Conservation (phyloP, 495 filamentous ascomycete species). For the Penicillium soppii region DNA sequence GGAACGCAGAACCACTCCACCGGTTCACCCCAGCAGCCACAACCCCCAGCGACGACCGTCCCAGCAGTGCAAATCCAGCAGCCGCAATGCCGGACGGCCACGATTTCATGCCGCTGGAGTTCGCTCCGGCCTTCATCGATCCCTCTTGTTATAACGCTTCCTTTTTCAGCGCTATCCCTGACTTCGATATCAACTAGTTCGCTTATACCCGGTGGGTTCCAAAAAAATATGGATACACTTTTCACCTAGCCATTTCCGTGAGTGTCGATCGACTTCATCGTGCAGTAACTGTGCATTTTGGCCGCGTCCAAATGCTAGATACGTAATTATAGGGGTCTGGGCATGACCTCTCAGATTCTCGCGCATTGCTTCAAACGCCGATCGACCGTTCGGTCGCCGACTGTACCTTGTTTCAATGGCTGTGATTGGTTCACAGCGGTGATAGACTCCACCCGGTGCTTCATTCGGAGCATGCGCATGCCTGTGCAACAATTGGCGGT, state of each 20-base stretch:
- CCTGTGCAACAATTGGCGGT: not conserved
- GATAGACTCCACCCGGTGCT: not conserved
- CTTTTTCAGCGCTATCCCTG: slow-evolving; percentile 22
- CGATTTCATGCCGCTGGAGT: slow-evolving; percentile 27
- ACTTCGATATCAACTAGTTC: slow-evolving; percentile 22
- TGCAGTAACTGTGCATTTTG: not conserved
- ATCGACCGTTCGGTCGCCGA: slow-evolving; percentile 1
- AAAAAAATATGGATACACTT: not conserved
- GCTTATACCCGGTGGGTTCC: slow-evolving; percentile 2
- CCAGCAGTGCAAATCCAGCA: slow-evolving; percentile 10
- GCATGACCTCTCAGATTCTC: not conserved
- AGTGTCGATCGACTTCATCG: not conserved
- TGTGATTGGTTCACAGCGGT: not conserved
- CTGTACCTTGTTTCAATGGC: not conserved
- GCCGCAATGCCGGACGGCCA: slow-evolving; percentile 24
- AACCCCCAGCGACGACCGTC: slow-evolving; percentile 20
- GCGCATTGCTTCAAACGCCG: slow-evolving; percentile 1
- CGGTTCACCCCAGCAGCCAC: slow-evolving; percentile 22
- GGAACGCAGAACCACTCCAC: slow-evolving; percentile 31
- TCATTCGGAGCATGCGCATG: not conserved
- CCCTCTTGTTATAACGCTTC: slow-evolving; percentile 29
- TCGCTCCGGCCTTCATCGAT: slow-evolving; percentile 26
- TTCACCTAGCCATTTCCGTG: not conserved
- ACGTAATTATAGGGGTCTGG: not conserved
- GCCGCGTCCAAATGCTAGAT: not conserved